Evolutionary conservation across 768 basidiomycete species (phyloP), one percentile per base, ranked within the genome.

Genomic region (Phylloporus sp.): DNA sequence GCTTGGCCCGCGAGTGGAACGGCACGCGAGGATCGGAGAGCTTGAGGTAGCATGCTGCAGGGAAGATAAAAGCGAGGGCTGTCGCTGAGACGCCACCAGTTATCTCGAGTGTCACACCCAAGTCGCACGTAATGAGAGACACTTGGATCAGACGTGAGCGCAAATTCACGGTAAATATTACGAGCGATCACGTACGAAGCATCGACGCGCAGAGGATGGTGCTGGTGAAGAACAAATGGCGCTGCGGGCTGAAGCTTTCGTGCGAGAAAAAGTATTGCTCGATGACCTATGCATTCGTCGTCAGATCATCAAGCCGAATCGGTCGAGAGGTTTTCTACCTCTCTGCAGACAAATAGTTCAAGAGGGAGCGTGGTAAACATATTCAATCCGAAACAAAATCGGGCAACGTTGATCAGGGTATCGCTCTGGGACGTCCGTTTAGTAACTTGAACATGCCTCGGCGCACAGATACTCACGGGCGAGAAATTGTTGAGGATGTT

Each of bases 331-430:
- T 36, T 53, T 62, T 40, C 8, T 44, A 89, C 92, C 75, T 99
- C 96, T 70, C 96, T 79, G 61, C 96, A 99, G 21, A 99, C 96
- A 63, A 98, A 99, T 13, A 93, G 72, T 58, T 99, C 96, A 32
- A 99, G 73, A 1, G 96, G 96, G 18, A 97, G 79, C 0, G 96
- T 99, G 1, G 94, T 94, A 59, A 97, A 96, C 96, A 98, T 99
- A 67, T 95, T 96, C 53, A 93, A 65, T 10, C 92, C 93, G 61
- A 94, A 92, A 61, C 88, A 92, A 56, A 96, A 90, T 14, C 96
- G 79, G 3, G 96, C 96, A 42, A 98, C 73, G 60, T 98, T 98
- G 70, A 98, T 96, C 47, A 97, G 57, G n/a, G 83, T 79, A 59
- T 95, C 90, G 53, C 77, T 74, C 82, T 88, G 58, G 9, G 6